Base-by-base conservation (phyloP, 768 basidiomycete species). In the Boletus vermiculosoides region DNA sequence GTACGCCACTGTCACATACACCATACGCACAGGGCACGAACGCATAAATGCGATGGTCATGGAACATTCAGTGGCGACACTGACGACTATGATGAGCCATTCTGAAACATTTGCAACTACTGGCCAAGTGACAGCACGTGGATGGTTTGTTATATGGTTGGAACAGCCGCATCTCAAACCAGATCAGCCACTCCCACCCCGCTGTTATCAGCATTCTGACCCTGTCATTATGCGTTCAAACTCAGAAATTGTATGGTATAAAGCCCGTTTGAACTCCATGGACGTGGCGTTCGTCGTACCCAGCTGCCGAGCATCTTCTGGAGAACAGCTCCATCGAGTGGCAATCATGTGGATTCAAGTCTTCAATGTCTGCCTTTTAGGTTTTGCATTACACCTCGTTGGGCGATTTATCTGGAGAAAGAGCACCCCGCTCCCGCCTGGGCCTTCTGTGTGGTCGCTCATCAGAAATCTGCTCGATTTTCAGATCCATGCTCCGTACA, bases 391-490 rank as follows among this genome's bases (percentile, higher is more conserved):
- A 7, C 50, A 58, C 15, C 9, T 63, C 16, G 25, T 55, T 1
- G 15, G 16, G 2, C 37, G 46, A 8, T 8, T 54, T 23, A 1
- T 42, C 8, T 28, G 34, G 25, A 40, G 20, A 16, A 51, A 11
- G 31, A 41, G 3, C 8, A 5, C 22, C 4, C 57, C 44, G 0
- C 52, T 48, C 22, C 64, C 57, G 5, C 64, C 56, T 12, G 61
- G 64, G 3, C 64, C 64, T 0, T 13, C 36, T 15, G 61, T 57
- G 25, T 57, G 55, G 45, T 82, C 76, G 5, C 33, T 85, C 7
- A 69, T 85, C 42, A 83, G 84, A 31, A 84, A 84, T 59, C 62
- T 81, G 8, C 64, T 83, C n/a, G 82, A 85, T 56, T 78, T 85
- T 75, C 83, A 83, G 28, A 69, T 70, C 15, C 71, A 76, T 39